Base-by-base conservation (phyloP, 257 asterid species). In the Fraxinus cuspidata region DNA sequence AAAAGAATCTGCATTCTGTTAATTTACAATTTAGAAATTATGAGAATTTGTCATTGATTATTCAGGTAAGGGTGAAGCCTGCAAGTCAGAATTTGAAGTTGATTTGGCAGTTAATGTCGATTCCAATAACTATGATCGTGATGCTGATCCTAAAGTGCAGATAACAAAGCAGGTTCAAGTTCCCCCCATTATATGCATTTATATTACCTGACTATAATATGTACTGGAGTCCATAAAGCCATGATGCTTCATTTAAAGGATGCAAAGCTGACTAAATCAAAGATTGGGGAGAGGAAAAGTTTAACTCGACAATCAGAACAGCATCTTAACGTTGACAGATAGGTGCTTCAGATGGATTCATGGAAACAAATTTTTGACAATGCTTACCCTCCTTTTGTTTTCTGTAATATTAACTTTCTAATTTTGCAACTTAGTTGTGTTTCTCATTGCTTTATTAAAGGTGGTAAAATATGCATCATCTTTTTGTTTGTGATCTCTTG, bases 51-150 rank as follows among this genome's bases (percentile, higher is more conserved):
- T 72, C 79, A 31, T 79, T 76, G 34, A 71, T 31, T 56, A 74
- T 77, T 82, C 82, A 95, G 99, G 97, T 95, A 78, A 89, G 98
- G 83, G 89, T 93, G 88, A 91, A 88, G 74, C 85, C 88, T 28
- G 72, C 64, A 75, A 85, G 88, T 78, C 82, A 65, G 92, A 93
- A 76, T 38, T 95, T 83, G 97, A 95, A 87, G 72, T 93, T 79
- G 99, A 95, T 85, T 78, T 93, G 86, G 47, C 91, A 15, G 49
- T 95, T 74, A 94, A 93, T 72, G 77, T 83, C 10, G 84, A 89
- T 73, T 90, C 97, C 71, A 84, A 75, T 75, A 95, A 93, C 83
- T 91, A 89, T 78, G 91, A 95, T 69, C 19, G 73, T 25, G 38
- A 60, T 79, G 90, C 94, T 79, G 88, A 84, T 79, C 78, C 84